Base-by-base conservation (phyloP, 352 stramenopile species). In the Elongisporangium prolatum region DNA sequence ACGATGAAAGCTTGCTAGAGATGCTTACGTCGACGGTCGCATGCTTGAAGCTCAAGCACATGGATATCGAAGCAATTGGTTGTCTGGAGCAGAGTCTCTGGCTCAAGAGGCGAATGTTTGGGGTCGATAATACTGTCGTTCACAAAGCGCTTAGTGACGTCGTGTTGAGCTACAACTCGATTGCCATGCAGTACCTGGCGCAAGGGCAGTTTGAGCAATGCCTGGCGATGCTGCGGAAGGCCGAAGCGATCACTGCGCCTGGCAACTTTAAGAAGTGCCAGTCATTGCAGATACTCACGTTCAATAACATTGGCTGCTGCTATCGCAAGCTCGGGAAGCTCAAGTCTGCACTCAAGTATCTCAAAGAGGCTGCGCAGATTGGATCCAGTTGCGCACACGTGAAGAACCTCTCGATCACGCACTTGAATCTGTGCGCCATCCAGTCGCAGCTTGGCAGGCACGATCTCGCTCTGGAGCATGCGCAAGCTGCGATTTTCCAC, bases 281-380 rank as follows among this genome's bases (percentile, higher is more conserved):
- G 49, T 78, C 84, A n/a, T 62, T 91, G 4, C 80, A 88, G 58
- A 88, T 93, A 54, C 70, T 93, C 28, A 93, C 84, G 22, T 89
- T 82, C 65, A 93, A 93, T 58, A 93, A 91, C 60, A 77, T 93
- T 18, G 84, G 80, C 18, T 91, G 84, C 60, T 91, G 80, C 52
- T 93, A 91, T 63, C 84, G 84, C 4, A 93, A 88, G 40, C 61
- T 93, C 16, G 75, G 74, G 20, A 88, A 90, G 54, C 68, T 90
- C 8, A 83, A 86, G 56, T 86, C 80, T 1, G 80, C 84, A 16
- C 63, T 91, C 13, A 87, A 88, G 59, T 93, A 91, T 65, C 56
- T 93, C 5, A 74, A 88, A 47, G 77, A 88, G 34, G 84, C 84
- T 5, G 79, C 81, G 9, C 76, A 77, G 54, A 67, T 93, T n/a